A percentile compares a stretch with the other conserved stretches of the same genome.
Evolutionary conservation across 1,284 basidiomycete genomes (phyloP).

Genomic region (Cystobasidium sp.): DNA sequence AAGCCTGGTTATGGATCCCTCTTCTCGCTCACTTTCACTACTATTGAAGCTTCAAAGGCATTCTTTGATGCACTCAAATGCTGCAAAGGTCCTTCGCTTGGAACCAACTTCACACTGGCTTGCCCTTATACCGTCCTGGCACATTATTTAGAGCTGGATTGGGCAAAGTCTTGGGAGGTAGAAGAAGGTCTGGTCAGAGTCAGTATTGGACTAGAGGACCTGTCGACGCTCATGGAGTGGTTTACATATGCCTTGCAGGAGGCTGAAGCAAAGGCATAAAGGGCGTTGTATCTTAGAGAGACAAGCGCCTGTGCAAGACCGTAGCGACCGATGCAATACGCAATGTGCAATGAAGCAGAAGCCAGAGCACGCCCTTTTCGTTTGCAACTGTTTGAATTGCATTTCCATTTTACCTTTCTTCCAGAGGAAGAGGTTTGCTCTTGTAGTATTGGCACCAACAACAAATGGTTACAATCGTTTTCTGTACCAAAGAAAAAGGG

Average conservation of each 20-base stretch:
- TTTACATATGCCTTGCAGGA: slow-evolving; percentile 72
- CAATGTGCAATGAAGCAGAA: no score
- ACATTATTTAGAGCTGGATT: slow-evolving; percentile 87
- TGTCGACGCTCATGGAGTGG: slow-evolving; percentile 64
- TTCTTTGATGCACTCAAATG: slow-evolving; percentile 87
- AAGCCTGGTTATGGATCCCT: slow-evolving; percentile 79
- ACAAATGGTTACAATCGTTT: no score
- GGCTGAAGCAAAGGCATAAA: slow-evolving; percentile 61
- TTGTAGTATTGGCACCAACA: no score
- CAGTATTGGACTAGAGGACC: slow-evolving; percentile 87
- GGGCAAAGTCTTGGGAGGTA: slow-evolving; percentile 87
- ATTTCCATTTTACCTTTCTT: no score
- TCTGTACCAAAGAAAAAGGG: neutral
- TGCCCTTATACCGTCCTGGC: slow-evolving; percentile 93
- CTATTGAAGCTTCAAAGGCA: slow-evolving; percentile 68
- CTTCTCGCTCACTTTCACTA: slow-evolving; percentile 87
- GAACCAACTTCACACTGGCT: slow-evolving; percentile 94
- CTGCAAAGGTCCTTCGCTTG: slow-evolving; percentile 89
- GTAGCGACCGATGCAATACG: no score
- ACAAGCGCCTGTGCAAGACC: neutral
- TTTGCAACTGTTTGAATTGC: no score
- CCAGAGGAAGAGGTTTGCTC: no score
- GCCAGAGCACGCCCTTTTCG: no score
- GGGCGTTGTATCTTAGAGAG: no score
- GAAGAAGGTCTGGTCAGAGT: slow-evolving; percentile 83